These are phyloP conservation scores for Colletotrichum sp. DNA, from an alignment of 2,329 filamentous ascomycete genomes.

Conservation along the genomic window DNA sequence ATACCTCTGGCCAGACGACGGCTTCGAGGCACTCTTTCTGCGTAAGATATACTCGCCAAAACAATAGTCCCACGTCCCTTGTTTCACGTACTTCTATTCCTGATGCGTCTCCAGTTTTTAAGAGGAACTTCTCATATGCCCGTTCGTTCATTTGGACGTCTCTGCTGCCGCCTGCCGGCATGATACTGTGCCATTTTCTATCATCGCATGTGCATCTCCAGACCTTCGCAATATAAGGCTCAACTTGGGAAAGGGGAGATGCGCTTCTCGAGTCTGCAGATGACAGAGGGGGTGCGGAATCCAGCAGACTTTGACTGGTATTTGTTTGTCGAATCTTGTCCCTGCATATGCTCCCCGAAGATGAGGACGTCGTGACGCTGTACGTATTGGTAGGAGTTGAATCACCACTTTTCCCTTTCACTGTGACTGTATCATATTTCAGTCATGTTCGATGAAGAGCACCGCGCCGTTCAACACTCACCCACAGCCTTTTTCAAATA, in stretches of 20 bases:
- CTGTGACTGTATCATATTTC: not conserved
- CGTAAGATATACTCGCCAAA: not conserved
- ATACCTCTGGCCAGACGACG: not conserved
- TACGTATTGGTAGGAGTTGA: not conserved
- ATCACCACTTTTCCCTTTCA: not conserved
- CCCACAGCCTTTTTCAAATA: not conserved
- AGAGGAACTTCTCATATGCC: not conserved
- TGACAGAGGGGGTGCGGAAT: accelerated
- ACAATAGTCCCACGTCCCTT: not conserved
- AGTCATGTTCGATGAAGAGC: not conserved
- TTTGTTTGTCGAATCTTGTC: not conserved
- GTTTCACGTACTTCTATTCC: not conserved
- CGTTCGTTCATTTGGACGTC: not conserved
- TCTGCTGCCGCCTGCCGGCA: too few species aligned
- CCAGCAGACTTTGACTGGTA: not conserved
- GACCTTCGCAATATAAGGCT: not conserved
- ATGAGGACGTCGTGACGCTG: not conserved
- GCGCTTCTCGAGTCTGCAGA: not conserved
- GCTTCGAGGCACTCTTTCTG: not conserved
- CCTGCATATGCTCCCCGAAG: not conserved
- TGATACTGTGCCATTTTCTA: accelerated
- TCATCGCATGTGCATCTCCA: not conserved
- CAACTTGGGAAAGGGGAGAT: not conserved
- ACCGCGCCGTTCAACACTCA: not conserved
- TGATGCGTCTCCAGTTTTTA: not conserved